Percentiles rank a stretch among this genome's conserved stretches.
Evolutionary conservation across 2,329 filamentous ascomycete species (phyloP).

Genomic region (Microdochium paspali): DNA sequence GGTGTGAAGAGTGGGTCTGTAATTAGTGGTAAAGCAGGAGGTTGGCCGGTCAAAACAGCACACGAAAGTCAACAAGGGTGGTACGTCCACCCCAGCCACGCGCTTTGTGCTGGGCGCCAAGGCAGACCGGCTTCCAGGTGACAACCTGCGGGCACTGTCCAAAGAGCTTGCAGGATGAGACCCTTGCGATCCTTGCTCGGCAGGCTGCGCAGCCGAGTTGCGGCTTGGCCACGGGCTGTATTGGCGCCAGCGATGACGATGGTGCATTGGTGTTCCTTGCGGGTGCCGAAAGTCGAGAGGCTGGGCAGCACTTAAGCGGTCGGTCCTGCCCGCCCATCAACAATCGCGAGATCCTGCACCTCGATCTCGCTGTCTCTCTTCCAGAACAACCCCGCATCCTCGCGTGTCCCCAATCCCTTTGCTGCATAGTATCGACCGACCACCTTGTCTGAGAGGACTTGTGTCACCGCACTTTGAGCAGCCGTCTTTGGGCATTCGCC

Average conservation of each 20-base stretch:
- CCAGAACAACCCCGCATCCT: background rate
- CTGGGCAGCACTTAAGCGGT: background rate
- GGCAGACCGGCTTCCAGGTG: too few species aligned
- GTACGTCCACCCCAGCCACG: background rate
- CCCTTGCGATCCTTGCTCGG: background rate
- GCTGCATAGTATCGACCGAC: too few species aligned
- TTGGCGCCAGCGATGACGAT: background rate
- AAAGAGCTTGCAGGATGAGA: background rate
- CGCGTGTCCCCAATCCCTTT: background rate
- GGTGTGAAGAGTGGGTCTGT: background rate
- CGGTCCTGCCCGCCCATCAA: background rate
- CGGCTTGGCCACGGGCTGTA: background rate
- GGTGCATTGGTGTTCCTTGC: background rate
- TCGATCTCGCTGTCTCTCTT: background rate
- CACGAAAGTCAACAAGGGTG: background rate
- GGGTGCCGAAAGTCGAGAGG: background rate
- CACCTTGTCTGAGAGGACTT: too few species aligned
- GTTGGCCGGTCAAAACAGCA: background rate
- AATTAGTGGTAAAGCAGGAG: background rate
- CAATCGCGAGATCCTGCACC: background rate
- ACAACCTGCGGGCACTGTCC: background rate
- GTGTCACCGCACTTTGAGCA: too few species aligned
- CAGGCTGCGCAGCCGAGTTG: background rate
- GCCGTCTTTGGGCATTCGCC: too few species aligned
- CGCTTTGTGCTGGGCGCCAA: background rate